Evolutionary conservation across 2,329 filamentous ascomycete species (phyloP).

Genomic region (Ophiocordyceps unilateralis): DNA sequence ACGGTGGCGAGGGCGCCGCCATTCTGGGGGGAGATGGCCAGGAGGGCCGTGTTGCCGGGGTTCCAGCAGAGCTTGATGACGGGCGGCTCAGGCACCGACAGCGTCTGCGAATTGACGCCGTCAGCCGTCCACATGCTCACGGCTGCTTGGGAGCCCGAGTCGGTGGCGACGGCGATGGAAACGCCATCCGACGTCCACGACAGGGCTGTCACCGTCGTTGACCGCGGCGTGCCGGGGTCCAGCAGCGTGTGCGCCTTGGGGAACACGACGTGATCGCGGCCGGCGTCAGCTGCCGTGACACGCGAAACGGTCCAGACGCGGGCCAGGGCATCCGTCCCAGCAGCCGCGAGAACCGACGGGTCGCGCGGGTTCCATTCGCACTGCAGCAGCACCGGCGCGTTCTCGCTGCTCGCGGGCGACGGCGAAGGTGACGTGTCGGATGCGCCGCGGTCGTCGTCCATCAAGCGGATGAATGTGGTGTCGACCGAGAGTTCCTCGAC

Average conservation of each 20-base stretch:
- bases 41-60: conserved; percentile 32
- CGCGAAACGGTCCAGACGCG: conserved; percentile 48
- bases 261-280: conserved; percentile 22
- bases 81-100: conserved; percentile 41
- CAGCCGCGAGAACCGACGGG: conserved; percentile 47
- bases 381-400: conserved; percentile 44
- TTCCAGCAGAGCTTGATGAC: conserved; percentile 47
- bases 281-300: conserved; percentile 25
- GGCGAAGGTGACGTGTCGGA: conserved; percentile 16
- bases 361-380: conserved; percentile 53
- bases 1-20: conserved; percentile 37
- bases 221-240: conserved; percentile 32
- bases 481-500: conserved; percentile 40
- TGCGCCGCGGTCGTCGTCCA: conserved; percentile 21
- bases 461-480: conserved; percentile 43
- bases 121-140: conserved; percentile 39
- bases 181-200: conserved; percentile 42
- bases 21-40: conserved; percentile 39
- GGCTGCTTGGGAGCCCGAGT: conserved; percentile 31
- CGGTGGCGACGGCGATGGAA: conserved; percentile 39
- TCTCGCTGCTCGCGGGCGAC: conserved; percentile 25
- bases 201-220: conserved; percentile 38
- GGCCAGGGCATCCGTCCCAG: conserved; percentile 53
- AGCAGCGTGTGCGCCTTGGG: conserved; percentile 23
- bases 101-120: conserved; percentile 32